Evolutionary conservation across 2,329 filamentous ascomycete species (phyloP).

Genomic region (Paecilomyces formosus): DNA sequence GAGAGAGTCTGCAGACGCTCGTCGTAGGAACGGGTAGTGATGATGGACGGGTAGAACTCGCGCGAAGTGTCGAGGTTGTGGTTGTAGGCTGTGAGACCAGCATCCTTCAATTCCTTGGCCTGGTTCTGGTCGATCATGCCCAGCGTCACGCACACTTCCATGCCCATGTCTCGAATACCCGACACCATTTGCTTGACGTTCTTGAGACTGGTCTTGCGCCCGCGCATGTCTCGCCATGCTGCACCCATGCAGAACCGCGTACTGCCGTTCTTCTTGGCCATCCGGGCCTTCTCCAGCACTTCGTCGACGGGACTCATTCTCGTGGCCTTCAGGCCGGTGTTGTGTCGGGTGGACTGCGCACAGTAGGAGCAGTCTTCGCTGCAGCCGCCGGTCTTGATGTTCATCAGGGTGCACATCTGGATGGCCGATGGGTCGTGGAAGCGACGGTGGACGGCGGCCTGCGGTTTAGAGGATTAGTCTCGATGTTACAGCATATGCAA

Average conservation of each 20-base stretch:
- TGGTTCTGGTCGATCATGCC: slow-evolving; percentile 83
- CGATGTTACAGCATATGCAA: background rate
- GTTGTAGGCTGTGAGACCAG: slow-evolving; percentile 85
- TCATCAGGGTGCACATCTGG: slow-evolving; percentile 91
- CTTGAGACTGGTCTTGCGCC: slow-evolving; percentile 72
- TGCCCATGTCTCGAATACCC: slow-evolving; percentile 70
- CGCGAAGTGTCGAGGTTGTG: slow-evolving; percentile 88
- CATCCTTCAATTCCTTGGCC: slow-evolving; percentile 73
- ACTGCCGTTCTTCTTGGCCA: slow-evolving; percentile 74
- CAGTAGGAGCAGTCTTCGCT: slow-evolving; percentile 91
- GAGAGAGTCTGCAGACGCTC: slow-evolving; percentile 73
- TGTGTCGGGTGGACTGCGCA: slow-evolving; percentile 72
- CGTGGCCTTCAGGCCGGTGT: slow-evolving; percentile 65
- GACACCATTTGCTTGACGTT: slow-evolving; percentile 83
- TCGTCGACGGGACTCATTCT: slow-evolving; percentile 73
- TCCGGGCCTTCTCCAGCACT: slow-evolving; percentile 68
- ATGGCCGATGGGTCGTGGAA: slow-evolving; percentile 80
- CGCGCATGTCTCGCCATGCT: slow-evolving; percentile 89
- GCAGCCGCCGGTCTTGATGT: slow-evolving; percentile 92
- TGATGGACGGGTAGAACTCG: slow-evolving; percentile 81
- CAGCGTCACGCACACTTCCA: slow-evolving; percentile 90
- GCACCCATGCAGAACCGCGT: slow-evolving; percentile 94
- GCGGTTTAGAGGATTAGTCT: slow-evolving; percentile 7
- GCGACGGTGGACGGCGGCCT: slow-evolving; percentile 72
- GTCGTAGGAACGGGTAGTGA: slow-evolving; percentile 79